Evolutionary conservation across 768 basidiomycete genomes (phyloP), one percentile per base, ranked within the genome.

Genomic region (Pleurotus cornucopiae): DNA sequence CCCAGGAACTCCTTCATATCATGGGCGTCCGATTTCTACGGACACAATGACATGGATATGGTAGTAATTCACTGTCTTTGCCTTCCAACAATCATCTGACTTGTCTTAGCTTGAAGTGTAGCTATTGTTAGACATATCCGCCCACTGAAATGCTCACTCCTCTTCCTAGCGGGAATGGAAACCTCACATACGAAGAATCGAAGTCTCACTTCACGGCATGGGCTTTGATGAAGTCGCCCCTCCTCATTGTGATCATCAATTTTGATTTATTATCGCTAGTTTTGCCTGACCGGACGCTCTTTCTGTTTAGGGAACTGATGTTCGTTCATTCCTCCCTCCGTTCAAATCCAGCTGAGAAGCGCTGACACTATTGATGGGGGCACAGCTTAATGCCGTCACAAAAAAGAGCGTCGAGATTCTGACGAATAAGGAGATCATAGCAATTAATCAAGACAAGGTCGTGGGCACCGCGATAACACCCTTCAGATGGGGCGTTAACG

Each of bases 151-250:
- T 47, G 9, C 23, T 20, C 23, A 47, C 9, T 34, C 30, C 30
- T 25, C 7, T 41, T 37, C 12, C 18, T 59, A 84, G 83, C 21
- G 86, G 86, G n/a, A 88, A 88, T 61, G 85, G 84, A 9, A 75
- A 76, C 26, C 64, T 88, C 18, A 77, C 81, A 0, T 78, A 71
- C 63, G 85, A 87, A 3, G 86, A 88, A 67, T 66, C 77, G 6
- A 86, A 87, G 67, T 79, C 84, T 1, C 86, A 88, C 62, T 88
- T 86, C 65, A 86, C 84, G 0, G 84, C 84, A 3, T 88, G 86
- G 86, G 85, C 85, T 13, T 67, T 88, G 43, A 80, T 85, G 81
- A 86, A 85, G 62, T 88, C 86, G 64, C 66, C 60, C 21, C 85
- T 88, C 66, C 79, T 88, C 45, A 78, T 88, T 23, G 85, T 82